Conservation (phyloP, 805 yeast genomes). For the Vanderwaltozyma verrucispora region DNA sequence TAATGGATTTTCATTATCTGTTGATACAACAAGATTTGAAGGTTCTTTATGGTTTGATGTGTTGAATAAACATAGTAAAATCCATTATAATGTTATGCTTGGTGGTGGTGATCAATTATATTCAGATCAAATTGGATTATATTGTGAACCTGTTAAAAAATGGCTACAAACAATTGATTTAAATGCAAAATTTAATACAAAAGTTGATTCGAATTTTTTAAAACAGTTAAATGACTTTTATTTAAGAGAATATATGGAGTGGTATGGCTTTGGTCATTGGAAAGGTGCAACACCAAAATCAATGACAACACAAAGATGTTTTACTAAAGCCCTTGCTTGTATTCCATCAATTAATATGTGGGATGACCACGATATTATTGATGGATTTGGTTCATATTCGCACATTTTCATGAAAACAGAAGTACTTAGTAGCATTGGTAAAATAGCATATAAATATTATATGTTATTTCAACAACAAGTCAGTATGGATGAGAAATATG, state of each 20-base stretch:
- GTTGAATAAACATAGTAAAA: constrained; percentile 49
- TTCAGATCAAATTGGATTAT: constrained; percentile 65
- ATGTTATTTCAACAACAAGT: constrained; percentile 87
- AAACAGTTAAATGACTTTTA: constrained; percentile 56
- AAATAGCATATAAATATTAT: constrained; percentile 73
- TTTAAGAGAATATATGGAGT: constrained; percentile 60
- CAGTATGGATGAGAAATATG: constrained; percentile 29
- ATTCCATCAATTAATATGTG: constrained; percentile 81
- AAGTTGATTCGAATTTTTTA: constrained; percentile 38
- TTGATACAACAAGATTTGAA: constrained; percentile 54
- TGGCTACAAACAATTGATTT: constrained; percentile 56
- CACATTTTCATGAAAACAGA: constrained; percentile 64
- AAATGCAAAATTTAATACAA: constrained; percentile 34
- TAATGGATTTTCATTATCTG: constrained; percentile 76
- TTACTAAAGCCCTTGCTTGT: constrained; percentile 66
- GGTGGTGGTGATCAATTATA: constrained; percentile 98
- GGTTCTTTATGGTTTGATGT: constrained; percentile 87
- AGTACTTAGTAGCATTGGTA: constrained; percentile 64
- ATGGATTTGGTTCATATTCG: constrained; percentile 86
- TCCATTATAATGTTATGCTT: constrained; percentile 81
- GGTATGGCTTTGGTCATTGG: constrained; percentile 93
- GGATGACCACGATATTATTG: constrained; percentile 96
- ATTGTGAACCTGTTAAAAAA: constrained; percentile 40
- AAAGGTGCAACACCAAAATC: constrained; percentile 46
- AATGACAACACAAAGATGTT: constrained; percentile 51